These are phyloP conservation scores for Mollisia scopiformis DNA, from an alignment of 2,329 filamentous ascomycete genomes.

Conservation along the genomic window DNA sequence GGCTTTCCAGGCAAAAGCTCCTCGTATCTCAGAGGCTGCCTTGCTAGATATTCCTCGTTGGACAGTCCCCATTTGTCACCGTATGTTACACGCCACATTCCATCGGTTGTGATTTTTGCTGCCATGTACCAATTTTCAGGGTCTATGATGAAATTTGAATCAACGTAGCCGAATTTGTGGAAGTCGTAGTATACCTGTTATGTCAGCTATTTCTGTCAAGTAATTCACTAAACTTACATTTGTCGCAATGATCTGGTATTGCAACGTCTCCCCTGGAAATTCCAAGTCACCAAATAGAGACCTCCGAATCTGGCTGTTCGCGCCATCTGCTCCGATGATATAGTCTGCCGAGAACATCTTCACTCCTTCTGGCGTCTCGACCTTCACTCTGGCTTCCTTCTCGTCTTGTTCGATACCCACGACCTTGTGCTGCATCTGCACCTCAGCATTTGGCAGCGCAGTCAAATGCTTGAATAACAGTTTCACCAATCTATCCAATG, in stretches of 20 bases:
- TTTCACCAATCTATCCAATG: slow-evolving; percentile 44
- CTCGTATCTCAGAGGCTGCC: slow-evolving; percentile 58
- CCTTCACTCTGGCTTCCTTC: slow-evolving; percentile 47
- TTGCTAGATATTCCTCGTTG: slow-evolving; percentile 53
- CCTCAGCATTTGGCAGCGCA: slow-evolving; percentile 35
- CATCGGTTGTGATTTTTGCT: slow-evolving; percentile 59
- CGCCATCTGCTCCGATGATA: slow-evolving; percentile 59
- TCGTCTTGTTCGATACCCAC: slow-evolving; percentile 50
- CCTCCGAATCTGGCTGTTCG: slow-evolving; percentile 50
- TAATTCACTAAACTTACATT: slow-evolving; percentile 45
- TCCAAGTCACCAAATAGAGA: slow-evolving; percentile 52
- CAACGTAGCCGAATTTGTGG: slow-evolving; percentile 52
- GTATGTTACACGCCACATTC: slow-evolving; percentile 67
- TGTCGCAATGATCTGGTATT: slow-evolving; percentile 63
- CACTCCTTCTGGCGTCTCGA: slow-evolving; percentile 41
- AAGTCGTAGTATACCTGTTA: slow-evolving; percentile 65
- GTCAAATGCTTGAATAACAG: slow-evolving; percentile 43
- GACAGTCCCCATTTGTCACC: slow-evolving; percentile 58
- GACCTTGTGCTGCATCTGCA: slow-evolving; percentile 52
- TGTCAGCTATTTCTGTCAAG: neutral
- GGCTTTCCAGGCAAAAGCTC: slow-evolving; percentile 62
- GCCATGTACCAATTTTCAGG: slow-evolving; percentile 66
- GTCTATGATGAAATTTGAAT: slow-evolving; percentile 64
- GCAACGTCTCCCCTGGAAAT: slow-evolving; percentile 62
- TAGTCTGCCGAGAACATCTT: slow-evolving; percentile 51